A percentile compares a stretch with the other conserved stretches of the same genome.
Conservation (phyloP, 2,329 filamentous ascomycete genomes). For the Ascochyta viciae-villosae region DNA sequence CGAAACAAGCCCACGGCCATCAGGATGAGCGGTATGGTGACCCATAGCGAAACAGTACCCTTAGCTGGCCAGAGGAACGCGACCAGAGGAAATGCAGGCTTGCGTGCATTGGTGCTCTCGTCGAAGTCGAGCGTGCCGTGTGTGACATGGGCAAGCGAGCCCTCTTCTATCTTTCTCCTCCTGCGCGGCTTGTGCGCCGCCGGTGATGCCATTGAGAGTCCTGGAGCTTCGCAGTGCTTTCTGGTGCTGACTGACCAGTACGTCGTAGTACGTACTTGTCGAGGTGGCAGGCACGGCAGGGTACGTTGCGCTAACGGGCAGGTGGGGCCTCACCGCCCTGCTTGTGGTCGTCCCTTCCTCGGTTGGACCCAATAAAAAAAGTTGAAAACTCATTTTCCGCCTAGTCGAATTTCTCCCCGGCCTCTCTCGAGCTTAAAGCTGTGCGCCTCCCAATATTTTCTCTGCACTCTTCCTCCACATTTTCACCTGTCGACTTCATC, state of each 20-base stretch:
- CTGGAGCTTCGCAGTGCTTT: not conserved
- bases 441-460: slow-evolving; percentile 17
- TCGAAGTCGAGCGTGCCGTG: slow-evolving; percentile 56
- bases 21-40: slow-evolving; percentile 83
- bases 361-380: slow-evolving; percentile 9
- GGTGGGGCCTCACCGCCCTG: slow-evolving; percentile 11
- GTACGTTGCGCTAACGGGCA: slow-evolving; percentile 2
- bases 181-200: slow-evolving; percentile 52
- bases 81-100: slow-evolving; percentile 85
- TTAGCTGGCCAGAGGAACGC: slow-evolving; percentile 95
- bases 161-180: slow-evolving; percentile 52
- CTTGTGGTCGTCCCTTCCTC: not conserved
- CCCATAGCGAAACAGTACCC: slow-evolving; percentile 86
- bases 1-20: slow-evolving; percentile 92
- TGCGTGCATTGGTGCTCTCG: slow-evolving; percentile 53
- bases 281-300: slow-evolving; percentile 3
- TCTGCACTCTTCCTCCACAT: slow-evolving; percentile 14
- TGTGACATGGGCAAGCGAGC: slow-evolving; percentile 47
- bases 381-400: too few relatives aligned
- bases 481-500: slow-evolving; percentile 13
- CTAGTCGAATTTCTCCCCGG: slow-evolving; percentile 1
- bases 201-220: slow-evolving; percentile 41
- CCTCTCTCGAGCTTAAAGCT: slow-evolving; percentile 16
- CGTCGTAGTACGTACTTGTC: not conserved
- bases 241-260: too few relatives aligned